These are phyloP conservation scores for Pestalotiopsis sp. DNA, from an alignment of 2,329 filamentous ascomycete species.

Conservation along the genomic window DNA sequence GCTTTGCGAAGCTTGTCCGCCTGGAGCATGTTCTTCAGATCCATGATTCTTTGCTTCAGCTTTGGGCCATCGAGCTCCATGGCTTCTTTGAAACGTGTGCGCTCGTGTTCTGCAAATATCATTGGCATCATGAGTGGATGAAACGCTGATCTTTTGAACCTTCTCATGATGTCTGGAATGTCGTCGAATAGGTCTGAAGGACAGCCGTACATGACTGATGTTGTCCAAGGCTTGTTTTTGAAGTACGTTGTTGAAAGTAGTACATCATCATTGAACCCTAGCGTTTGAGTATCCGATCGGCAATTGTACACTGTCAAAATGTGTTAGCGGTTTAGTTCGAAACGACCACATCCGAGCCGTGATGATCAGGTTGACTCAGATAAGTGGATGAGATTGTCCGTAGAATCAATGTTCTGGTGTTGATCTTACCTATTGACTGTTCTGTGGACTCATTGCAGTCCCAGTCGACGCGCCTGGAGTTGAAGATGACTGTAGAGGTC, in stretches of 20 bases:
- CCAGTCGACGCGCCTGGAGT: constrained; percentile 15
- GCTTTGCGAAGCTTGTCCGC: not conserved
- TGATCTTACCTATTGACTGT: not conserved
- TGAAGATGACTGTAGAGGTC: constrained; percentile 19
- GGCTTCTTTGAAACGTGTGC: constrained; percentile 16
- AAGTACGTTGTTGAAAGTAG: constrained; percentile 25
- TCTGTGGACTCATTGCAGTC: not conserved
- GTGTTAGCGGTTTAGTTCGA: constrained; percentile 15
- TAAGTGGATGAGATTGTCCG: too few relatives aligned
- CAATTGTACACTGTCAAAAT: constrained; percentile 23
- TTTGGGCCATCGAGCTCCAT: constrained; percentile 11
- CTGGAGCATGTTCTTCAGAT: constrained; percentile 18
- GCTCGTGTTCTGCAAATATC: constrained; percentile 22
- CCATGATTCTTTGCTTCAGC: constrained; percentile 17
- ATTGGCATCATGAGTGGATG: constrained; percentile 23
- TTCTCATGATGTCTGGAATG: not conserved
- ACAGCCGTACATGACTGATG: constrained; percentile 24
- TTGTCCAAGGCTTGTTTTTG: constrained; percentile 13
- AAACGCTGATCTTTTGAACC: constrained; percentile 14
- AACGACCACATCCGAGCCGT: not conserved
- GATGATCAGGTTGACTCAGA: too few relatives aligned
- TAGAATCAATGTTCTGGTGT: too few relatives aligned
- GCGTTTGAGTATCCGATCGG: constrained; percentile 23
- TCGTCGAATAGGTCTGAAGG: constrained; percentile 6
- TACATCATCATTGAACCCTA: constrained; percentile 13